A percentile compares a stretch with the other conserved stretches of the same genome.
These are phyloP conservation scores for Fusarium cicatricum DNA, from an alignment of 2,329 filamentous ascomycete species.

Conservation along the genomic window DNA sequence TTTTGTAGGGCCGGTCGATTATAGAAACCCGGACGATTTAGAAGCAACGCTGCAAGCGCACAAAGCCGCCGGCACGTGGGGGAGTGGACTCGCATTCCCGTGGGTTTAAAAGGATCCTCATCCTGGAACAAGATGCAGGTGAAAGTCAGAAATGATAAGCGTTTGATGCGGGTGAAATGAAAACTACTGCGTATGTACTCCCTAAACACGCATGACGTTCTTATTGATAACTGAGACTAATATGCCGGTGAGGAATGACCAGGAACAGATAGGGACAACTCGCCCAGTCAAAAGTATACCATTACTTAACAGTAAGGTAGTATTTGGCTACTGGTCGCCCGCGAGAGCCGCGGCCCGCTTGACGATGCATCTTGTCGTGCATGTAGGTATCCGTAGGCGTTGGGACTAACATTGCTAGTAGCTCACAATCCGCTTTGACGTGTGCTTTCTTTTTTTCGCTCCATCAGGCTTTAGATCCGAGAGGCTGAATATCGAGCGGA, in stretches of 20 bases:
- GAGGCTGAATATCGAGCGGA: constrained; percentile 30
- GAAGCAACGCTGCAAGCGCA: background rate
- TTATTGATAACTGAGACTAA: constrained; percentile 1
- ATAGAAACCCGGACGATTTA: too few relatives aligned
- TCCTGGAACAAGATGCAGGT: background rate
- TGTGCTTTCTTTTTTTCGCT: constrained; percentile 21
- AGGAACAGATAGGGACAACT: background rate
- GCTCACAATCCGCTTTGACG: constrained; percentile 28
- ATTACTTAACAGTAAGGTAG: background rate
- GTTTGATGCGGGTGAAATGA: constrained; percentile 11
- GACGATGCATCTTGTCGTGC: constrained; percentile 13
- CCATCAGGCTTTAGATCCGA: constrained; percentile 4
- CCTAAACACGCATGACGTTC: background rate
- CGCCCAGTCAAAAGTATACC: background rate
- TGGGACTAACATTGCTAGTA: constrained; percentile 9
- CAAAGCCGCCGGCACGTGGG: constrained; percentile 11
- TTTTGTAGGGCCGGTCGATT: too few relatives aligned
- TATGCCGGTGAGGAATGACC: constrained; percentile 1
- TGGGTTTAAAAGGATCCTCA: background rate
- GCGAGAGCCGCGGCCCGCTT: constrained; percentile 12
- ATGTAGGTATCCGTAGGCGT: background rate
- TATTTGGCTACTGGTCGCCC: background rate
- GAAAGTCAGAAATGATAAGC: background rate
- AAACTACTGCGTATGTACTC: too few relatives aligned
- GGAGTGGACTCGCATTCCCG: constrained; percentile 1